Percentiles rank a stretch among this genome's conserved stretches.
These are phyloP conservation scores for Geosmithia flava DNA, from an alignment of 2,329 filamentous ascomycete species.

Conservation along the genomic window DNA sequence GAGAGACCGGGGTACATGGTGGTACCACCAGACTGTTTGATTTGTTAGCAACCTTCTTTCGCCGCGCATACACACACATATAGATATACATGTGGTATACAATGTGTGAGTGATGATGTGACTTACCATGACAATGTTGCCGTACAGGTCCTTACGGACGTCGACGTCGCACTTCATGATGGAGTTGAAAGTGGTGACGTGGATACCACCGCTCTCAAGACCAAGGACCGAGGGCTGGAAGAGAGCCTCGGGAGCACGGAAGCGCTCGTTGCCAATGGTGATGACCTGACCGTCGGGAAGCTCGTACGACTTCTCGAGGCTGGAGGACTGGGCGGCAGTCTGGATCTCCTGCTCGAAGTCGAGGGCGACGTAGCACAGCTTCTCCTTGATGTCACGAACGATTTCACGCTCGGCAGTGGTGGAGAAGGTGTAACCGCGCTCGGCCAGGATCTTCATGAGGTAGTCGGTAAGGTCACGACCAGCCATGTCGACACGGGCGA, in stretches of 20 bases:
- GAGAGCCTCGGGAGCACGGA: conserved; percentile 98
- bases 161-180: conserved; percentile 99
- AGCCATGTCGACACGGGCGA: conserved; percentile 99
- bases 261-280: conserved; percentile 99
- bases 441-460: conserved; percentile 99
- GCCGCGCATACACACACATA: not conserved
- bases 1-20: conserved; percentile 99
- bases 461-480: conserved; percentile 99
- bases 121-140: conserved; percentile 99
- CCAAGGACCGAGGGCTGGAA: conserved; percentile 98
- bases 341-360: conserved; percentile 99
- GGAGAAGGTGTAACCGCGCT: conserved; percentile 99
- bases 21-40: conserved; percentile 85
- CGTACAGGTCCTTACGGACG: conserved; percentile 99
- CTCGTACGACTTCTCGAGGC: conserved; percentile 99
- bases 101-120: conserved; percentile 1
- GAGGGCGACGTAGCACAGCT: conserved; percentile 99
- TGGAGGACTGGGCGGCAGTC: conserved; percentile 97
- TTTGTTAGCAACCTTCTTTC: conserved; percentile 16
- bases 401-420: conserved; percentile 99
- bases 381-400: conserved; percentile 99
- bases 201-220: conserved; percentile 97
- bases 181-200: conserved; percentile 99
- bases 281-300: conserved; percentile 99
- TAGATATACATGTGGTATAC: no score